Evolutionary conservation across 306 rosid species (phyloP).

Genomic region (Acacia confusa): DNA sequence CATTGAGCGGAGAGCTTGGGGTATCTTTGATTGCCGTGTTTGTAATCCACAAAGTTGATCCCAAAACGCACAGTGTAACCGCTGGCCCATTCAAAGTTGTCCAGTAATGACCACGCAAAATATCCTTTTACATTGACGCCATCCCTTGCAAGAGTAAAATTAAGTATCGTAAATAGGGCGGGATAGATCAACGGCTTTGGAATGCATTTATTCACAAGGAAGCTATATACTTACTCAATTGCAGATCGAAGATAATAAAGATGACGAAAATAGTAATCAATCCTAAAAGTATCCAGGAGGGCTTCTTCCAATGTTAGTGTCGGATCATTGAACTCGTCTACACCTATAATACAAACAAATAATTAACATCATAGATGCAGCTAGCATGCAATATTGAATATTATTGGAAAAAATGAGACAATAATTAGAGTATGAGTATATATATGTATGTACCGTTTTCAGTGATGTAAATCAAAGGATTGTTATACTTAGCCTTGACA

Average conservation of each 20-base stretch:
- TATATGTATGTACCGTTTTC: constrained; percentile 14
- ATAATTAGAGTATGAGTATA: neutral
- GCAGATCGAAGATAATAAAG: constrained; percentile 40
- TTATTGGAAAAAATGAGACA: neutral
- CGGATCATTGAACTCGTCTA: constrained; percentile 42
- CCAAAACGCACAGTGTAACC: constrained; percentile 58
- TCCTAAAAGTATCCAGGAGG: constrained; percentile 39
- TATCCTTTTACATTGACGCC: constrained; percentile 52
- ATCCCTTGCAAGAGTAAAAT: constrained; percentile 16
- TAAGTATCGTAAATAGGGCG: neutral
- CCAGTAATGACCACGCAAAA: constrained; percentile 69
- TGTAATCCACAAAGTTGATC: constrained; percentile 50
- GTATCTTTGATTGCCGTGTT: constrained; percentile 45
- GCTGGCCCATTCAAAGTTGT: constrained; percentile 54
- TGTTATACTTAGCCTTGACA: neutral
- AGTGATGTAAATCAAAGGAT: constrained; percentile 16
- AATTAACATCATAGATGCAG: neutral
- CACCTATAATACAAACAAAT: constrained; percentile 26
- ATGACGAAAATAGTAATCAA: constrained; percentile 45
- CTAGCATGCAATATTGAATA: no score
- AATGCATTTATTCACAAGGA: neutral
- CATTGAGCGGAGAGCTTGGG: constrained; percentile 59
- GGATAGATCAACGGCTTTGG: neutral
- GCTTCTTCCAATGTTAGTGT: constrained; percentile 37
- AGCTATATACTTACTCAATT: constrained; percentile 40